Evolutionary conservation across 257 asterid species (phyloP), one percentile per base, ranked within the genome.

Genomic region (Forsythia suspensa): DNA sequence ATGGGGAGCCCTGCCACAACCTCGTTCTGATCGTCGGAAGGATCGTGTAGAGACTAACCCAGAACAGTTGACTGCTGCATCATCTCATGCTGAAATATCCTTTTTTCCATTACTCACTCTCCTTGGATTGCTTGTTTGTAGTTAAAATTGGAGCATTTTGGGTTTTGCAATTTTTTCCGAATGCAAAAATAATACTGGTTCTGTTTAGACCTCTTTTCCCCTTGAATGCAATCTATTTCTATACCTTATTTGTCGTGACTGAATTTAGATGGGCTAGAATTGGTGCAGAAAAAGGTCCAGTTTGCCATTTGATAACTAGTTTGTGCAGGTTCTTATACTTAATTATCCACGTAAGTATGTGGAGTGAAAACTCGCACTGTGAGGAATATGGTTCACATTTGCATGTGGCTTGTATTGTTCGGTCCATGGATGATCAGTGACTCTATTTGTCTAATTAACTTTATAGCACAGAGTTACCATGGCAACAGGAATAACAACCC

Each of bases 31-130:
- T 88, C 89, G 99, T 72, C 89, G 82, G 82, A 96, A 94, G 87
- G 99, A 96, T 82, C 90, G 98, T 80, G 99, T 96, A 41, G 99
- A 96, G 88, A 96, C 99, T 59, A 96, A 96, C 78, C 99, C 99
- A 0, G 99, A 96, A 82, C 99, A 96, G 91, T 89, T 96, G 83
- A 96, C 99, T 52, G 99, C 99, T 37, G 99, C 99, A 77, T 92
- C 98, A 65, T 90, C 84, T 81, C 93, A 91, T 78, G 98, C 99
- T 44, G 99, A 96, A 90, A 96, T 94, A 96, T 92, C 98, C 98
- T 94, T 91, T 77, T 10, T 61, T 69, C 11, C 20, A 34, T 29
- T 78, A 70, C 72, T 80, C 74, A 20, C 79, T 81, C 74, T 36
- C 29, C 34, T 74, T 67, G 36, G 29, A 73, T 70, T 71, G 75